These are phyloP conservation scores for Ganoderma lingzhi DNA, from an alignment of 1,284 basidiomycete species.

Conservation along the genomic window DNA sequence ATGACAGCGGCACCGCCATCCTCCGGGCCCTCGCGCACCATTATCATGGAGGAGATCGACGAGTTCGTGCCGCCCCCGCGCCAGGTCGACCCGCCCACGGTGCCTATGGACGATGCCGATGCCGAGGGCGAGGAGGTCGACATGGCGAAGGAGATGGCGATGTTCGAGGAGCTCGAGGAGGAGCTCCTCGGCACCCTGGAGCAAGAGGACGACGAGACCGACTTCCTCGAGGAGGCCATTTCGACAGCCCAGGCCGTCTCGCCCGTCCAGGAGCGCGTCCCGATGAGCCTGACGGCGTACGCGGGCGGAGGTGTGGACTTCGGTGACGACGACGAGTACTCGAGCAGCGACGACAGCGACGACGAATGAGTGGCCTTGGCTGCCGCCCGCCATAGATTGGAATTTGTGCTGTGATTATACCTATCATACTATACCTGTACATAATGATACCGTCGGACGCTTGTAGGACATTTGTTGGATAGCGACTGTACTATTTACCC, in stretches of 20 bases:
- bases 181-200: constrained; percentile 48
- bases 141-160: constrained; percentile 25
- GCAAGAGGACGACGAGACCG: constrained; percentile 35
- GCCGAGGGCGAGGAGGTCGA: constrained; percentile 44
- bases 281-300: constrained; percentile 63
- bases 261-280: constrained; percentile 49
- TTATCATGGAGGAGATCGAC: constrained; percentile 41
- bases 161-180: constrained; percentile 56
- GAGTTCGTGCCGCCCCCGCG: constrained; percentile 22
- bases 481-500: constrained; percentile 1
- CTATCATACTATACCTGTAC: constrained; percentile 3
- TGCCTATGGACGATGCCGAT: constrained; percentile 40
- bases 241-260: constrained; percentile 50
- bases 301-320: constrained; percentile 42
- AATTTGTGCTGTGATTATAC: neutral
- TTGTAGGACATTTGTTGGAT: neutral
- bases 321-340: constrained; percentile 64
- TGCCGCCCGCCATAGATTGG: neutral
- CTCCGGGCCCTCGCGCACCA: constrained; percentile 23
- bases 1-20: constrained; percentile 6
- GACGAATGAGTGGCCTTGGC: constrained; percentile 53
- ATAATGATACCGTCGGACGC: constrained; percentile 13
- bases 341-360: constrained; percentile 74
- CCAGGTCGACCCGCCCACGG: neutral
- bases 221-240: constrained; percentile 45